Percentiles rank a stretch among this genome's conserved stretches.
These are phyloP conservation scores for Beauveria bassiana DNA, from an alignment of 2,329 filamentous ascomycete species.

Conservation along the genomic window DNA sequence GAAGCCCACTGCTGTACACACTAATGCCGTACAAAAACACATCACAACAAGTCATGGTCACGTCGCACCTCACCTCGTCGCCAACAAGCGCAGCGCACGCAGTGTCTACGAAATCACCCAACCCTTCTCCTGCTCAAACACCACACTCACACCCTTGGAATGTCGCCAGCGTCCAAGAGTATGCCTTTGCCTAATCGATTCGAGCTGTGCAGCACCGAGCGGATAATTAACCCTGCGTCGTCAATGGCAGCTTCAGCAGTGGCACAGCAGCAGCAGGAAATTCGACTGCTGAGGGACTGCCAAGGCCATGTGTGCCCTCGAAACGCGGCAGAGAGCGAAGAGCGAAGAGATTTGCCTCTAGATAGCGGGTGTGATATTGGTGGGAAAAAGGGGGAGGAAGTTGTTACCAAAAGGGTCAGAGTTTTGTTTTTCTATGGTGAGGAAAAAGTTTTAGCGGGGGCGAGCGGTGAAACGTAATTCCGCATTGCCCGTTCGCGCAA, in stretches of 20 bases:
- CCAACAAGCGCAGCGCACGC: neutral
- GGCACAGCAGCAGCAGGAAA: neutral
- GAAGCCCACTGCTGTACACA: slow-evolving; percentile 52
- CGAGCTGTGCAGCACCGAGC: too few relatives aligned
- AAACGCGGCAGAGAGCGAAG: neutral
- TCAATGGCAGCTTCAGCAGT: neutral
- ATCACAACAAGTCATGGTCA: neutral
- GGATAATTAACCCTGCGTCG: too few relatives aligned
- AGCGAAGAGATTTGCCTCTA: neutral
- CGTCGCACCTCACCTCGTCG: neutral
- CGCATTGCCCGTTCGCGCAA: neutral
- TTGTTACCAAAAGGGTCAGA: neutral
- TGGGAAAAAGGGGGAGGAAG: neutral
- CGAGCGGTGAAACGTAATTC: slow-evolving; percentile 1
- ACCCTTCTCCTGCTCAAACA: neutral
- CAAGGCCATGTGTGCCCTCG: neutral
- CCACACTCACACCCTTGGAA: neutral
- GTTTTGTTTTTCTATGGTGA: neutral
- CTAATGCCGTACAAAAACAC: slow-evolving; percentile 35
- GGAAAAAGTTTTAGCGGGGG: slow-evolving; percentile 1
- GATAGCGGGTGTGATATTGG: neutral
- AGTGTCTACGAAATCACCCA: neutral
- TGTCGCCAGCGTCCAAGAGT: too few relatives aligned
- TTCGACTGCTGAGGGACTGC: neutral
- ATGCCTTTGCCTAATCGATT: too few relatives aligned